Conservation (phyloP, 805 yeast genomes). For the Yamadazyma olivae region DNA sequence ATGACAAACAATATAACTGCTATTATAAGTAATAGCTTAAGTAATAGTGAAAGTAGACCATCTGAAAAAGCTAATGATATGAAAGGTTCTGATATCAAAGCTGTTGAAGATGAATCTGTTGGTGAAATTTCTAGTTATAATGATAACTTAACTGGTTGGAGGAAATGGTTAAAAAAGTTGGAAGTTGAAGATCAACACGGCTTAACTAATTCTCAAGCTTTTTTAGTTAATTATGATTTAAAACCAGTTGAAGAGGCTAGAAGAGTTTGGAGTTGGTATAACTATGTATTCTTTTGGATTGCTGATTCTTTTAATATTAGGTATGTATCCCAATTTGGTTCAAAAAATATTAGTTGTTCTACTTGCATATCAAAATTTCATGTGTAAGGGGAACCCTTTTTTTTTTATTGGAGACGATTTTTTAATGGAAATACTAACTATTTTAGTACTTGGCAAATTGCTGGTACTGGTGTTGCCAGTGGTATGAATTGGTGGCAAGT, state of each 20-base stretch:
- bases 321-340: no score
- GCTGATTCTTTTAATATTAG: constrained; percentile 82
- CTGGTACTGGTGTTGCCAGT: constrained; percentile 72
- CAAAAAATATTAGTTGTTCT: no score
- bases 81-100: no score
- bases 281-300: constrained; percentile 78
- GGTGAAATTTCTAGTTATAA: constrained; percentile 12
- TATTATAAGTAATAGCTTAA: no score
- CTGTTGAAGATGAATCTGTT: constrained; percentile 1
- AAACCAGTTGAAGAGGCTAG: constrained; percentile 73
- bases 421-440: constrained; percentile 4
- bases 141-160: constrained; percentile 11
- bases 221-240: constrained; percentile 70
- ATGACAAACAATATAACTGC: no score
- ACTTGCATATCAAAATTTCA: no score
- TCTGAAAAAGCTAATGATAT: no score
- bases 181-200: constrained; percentile 36
- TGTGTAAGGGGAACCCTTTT: neutral
- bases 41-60: no score
- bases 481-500: constrained; percentile 85
- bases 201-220: constrained; percentile 57
- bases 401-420: no score
- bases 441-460: constrained; percentile 84
- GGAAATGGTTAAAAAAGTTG: constrained; percentile 12
- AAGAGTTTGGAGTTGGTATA: constrained; percentile 84